Evolutionary conservation across 495 filamentous ascomycete species (phyloP), one percentile per base, ranked within the genome.

Genomic region (Bacidia gigantensis): DNA sequence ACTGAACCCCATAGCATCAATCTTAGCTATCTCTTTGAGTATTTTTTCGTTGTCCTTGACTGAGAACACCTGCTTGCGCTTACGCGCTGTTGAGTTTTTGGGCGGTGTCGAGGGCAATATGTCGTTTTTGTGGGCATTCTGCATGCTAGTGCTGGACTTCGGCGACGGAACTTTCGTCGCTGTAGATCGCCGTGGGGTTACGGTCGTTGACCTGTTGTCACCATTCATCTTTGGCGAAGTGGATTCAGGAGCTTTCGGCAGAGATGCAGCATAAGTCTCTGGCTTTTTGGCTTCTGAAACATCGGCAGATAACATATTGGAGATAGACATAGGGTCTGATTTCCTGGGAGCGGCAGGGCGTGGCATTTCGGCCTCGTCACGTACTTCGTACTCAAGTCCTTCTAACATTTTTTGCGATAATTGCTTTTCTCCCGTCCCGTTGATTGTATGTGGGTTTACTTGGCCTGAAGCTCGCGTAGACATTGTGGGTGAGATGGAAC

Each of bases 281-380:
- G 56, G 18, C n/a, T 50, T 54, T 25, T 72, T 63, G 24, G 79
- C 74, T 42, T 87, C 85, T 61, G 72, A 65, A 17, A 72, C 66
- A 22, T 84, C 76, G 53, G 75, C 82, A 1, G 87, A 89, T 32
- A 95, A 77, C 51, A 95, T 93, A 62, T 84, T 92, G 26, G 86
- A 87, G 58, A 95, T 87, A 2, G 86, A 87, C 88, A 95, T 95
- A 12, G 88, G 84, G 66, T 89, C 83, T 18, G 81, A 78, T 48
- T 82, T 77, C 56, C 84, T 78, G 50, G 79, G 72, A 26, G 79
- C 72, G 3, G 25, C 26, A 23, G 17, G 26, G 47, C 76, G 84
- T 75, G 85, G 55, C 53, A 51, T 46, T 26, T 29, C 35, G 14
- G 51, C 22, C 32, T 50, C 52, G 22, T 52, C 39, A 42, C 46